phyloP scores from a whole-genome alignment of 1,284 basidiomycete species.

The Trichosporon sp. region DNA sequence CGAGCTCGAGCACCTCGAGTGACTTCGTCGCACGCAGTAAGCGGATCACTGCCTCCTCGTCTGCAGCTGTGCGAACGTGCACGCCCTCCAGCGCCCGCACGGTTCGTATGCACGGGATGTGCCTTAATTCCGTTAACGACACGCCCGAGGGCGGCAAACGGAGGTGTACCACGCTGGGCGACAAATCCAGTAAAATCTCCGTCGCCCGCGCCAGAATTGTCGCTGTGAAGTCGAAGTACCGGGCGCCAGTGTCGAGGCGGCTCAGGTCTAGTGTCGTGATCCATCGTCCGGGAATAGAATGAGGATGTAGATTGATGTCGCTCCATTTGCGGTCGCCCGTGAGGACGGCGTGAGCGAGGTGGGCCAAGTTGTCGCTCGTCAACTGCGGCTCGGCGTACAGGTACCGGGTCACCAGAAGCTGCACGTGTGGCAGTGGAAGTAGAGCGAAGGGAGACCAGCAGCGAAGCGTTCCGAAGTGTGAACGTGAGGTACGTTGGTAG shows the following conservation, averaged over 20 bases:
- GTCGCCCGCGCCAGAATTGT: slow-evolving; percentile 32
- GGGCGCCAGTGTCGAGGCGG: slow-evolving; percentile 53
- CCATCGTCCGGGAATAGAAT: slow-evolving; percentile 77
- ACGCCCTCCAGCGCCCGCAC: slow-evolving; percentile 62
- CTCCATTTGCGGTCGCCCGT: slow-evolving; percentile 72
- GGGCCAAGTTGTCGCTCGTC: slow-evolving; percentile 53
- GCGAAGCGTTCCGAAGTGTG: neutral
- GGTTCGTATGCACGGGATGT: slow-evolving; percentile 38
- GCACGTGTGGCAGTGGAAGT: neutral
- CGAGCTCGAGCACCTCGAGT: slow-evolving; percentile 63
- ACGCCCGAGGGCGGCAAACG: slow-evolving; percentile 56
- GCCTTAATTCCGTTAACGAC: slow-evolving; percentile 53
- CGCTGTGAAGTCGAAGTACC: slow-evolving; percentile 57
- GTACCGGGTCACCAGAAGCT: slow-evolving; percentile 64
- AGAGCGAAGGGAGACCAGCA: neutral
- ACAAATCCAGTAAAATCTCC: slow-evolving; percentile 57
- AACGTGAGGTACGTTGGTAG: too few species aligned
- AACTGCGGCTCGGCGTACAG: slow-evolving; percentile 60
- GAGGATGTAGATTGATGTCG: slow-evolving; percentile 72
- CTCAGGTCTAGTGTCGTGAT: slow-evolving; percentile 67
- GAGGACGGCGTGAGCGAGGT: slow-evolving; percentile 56
- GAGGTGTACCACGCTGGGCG: slow-evolving; percentile 62
- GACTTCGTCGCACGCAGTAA: slow-evolving; percentile 57
- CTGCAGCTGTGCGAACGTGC: slow-evolving; percentile 34
- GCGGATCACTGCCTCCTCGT: slow-evolving; percentile 40